phyloP scores from a whole-genome alignment of 106 monocot species.

The Dioscorea zingiberensis region DNA sequence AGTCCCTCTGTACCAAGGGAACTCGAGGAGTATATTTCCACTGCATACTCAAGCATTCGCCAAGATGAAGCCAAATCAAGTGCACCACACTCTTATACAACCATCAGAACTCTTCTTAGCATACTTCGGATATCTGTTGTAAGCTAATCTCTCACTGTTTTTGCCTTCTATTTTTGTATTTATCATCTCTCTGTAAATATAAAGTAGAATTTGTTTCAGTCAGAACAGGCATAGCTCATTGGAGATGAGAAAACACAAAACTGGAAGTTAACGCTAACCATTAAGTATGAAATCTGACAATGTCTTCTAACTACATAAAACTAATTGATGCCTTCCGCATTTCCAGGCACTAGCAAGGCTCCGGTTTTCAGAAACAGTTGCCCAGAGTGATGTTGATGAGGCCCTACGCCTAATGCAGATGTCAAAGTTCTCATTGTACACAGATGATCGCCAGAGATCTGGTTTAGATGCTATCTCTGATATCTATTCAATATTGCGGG shows the following conservation, averaged over 20 bases:
- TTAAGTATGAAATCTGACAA: no score
- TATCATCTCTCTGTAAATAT: neutral
- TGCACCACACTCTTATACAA: constrained; percentile 95
- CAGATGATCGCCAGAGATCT: constrained; percentile 88
- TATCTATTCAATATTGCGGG: constrained; percentile 89
- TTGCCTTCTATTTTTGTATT: neutral
- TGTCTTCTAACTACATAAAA: no score
- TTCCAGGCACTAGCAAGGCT: constrained; percentile 92
- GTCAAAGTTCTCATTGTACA: constrained; percentile 95
- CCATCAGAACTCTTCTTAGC: constrained; percentile 90
- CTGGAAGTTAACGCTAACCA: no score
- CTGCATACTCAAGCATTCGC: constrained; percentile 93
- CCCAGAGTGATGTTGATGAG: constrained; percentile 97
- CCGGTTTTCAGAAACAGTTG: constrained; percentile 81
- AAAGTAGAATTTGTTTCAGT: neutral
- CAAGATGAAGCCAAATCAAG: constrained; percentile 97
- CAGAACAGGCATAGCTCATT: no score
- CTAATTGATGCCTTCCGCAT: neutral
- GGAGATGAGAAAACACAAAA: no score
- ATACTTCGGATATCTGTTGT: constrained; percentile 97
- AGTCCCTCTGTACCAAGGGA: constrained; percentile 80
- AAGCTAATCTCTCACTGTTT: constrained; percentile 24
- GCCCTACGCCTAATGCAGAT: constrained; percentile 95
- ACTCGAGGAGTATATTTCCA: constrained; percentile 93
- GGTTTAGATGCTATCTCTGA: constrained; percentile 99